Conservation (phyloP, 768 basidiomycete species). For the Scleroderma citrinum region DNA sequence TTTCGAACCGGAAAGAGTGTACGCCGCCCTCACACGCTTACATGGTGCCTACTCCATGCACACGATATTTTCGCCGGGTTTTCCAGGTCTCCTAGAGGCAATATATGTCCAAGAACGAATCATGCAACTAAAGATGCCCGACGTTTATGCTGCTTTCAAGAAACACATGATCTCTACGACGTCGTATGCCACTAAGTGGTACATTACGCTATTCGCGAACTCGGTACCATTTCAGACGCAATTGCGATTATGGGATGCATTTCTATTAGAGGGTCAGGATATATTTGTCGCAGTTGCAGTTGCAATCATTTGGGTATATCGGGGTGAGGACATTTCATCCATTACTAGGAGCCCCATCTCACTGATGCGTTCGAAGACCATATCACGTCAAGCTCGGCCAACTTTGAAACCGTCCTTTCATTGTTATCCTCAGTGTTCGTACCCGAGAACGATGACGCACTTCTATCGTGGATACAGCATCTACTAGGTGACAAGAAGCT, state of each 20-base stretch:
- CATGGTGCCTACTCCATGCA: slow-evolving; percentile 89
- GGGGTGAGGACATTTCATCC: slow-evolving; percentile 46
- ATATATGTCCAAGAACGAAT: slow-evolving; percentile 94
- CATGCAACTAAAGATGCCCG: slow-evolving; percentile 83
- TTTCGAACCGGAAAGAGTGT: slow-evolving; percentile 84
- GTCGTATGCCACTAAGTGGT: slow-evolving; percentile 98
- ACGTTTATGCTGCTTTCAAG: slow-evolving; percentile 79
- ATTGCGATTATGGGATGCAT: slow-evolving; percentile 90
- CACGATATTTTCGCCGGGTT: slow-evolving; percentile 85
- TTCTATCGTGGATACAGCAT: slow-evolving; percentile 76
- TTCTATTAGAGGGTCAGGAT: slow-evolving; percentile 87
- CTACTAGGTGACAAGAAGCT: slow-evolving; percentile 59
- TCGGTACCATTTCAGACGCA: slow-evolving; percentile 95
- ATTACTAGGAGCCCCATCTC: neutral
- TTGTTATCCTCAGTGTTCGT: slow-evolving; percentile 92
- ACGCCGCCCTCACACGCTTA: slow-evolving; percentile 77
- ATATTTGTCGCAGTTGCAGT: slow-evolving; percentile 80
- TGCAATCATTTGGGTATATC: slow-evolving; percentile 87
- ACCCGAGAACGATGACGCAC: slow-evolving; percentile 79
- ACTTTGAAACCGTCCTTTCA: slow-evolving; percentile 89
- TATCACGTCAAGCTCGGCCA: slow-evolving; percentile 71
- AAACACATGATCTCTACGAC: slow-evolving; percentile 89
- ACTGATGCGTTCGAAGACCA: slow-evolving; percentile 49
- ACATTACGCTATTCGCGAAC: slow-evolving; percentile 95
- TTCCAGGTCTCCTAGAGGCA: slow-evolving; percentile 92